Percentiles rank a stretch among this genome's conserved stretches.
Conservation (phyloP, 2,329 filamentous ascomycete genomes). For the Biscogniauxia mediterranea region DNA sequence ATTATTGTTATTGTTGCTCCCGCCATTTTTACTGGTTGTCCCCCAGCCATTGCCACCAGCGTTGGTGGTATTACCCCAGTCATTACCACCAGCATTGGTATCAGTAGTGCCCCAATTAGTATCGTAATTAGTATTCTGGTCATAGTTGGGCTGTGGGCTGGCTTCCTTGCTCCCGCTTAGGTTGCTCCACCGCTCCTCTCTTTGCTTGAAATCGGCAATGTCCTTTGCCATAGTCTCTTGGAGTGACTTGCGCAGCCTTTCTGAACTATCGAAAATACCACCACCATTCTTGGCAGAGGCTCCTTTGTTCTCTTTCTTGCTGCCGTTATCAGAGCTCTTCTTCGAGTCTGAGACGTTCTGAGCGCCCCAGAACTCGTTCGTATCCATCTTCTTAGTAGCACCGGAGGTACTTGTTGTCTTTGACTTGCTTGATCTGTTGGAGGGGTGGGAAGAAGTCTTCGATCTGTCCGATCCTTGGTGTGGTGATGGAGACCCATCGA, state of each 20-base stretch:
- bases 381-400: not conserved
- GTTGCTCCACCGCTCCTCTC: conserved; percentile 18
- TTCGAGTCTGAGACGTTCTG: conserved; percentile 18
- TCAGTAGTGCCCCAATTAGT: conserved; percentile 1
- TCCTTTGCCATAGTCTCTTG: conserved; percentile 13
- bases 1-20: too few species aligned
- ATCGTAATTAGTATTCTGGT: conserved; percentile 9
- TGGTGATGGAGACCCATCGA: conserved; percentile 11
- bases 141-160: conserved; percentile 11
- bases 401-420: not conserved
- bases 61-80: not conserved
- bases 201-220: conserved; percentile 10
- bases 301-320: conserved; percentile 8
- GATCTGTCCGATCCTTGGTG: conserved; percentile 1
- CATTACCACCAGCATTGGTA: conserved; percentile 4
- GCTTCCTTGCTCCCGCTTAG: conserved; percentile 15
- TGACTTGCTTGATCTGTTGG: not conserved
- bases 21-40: too few species aligned
- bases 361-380: conserved; percentile 12
- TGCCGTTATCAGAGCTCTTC: conserved; percentile 9
- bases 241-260: conserved; percentile 4
- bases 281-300: not conserved
- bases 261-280: not conserved
- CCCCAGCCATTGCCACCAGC: conserved; percentile 1
- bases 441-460: not conserved